Percentiles rank a stretch among this genome's conserved stretches.
Evolutionary conservation across 2,329 filamentous ascomycete species (phyloP).

Genomic region (Cladosporium cucumerinum): DNA sequence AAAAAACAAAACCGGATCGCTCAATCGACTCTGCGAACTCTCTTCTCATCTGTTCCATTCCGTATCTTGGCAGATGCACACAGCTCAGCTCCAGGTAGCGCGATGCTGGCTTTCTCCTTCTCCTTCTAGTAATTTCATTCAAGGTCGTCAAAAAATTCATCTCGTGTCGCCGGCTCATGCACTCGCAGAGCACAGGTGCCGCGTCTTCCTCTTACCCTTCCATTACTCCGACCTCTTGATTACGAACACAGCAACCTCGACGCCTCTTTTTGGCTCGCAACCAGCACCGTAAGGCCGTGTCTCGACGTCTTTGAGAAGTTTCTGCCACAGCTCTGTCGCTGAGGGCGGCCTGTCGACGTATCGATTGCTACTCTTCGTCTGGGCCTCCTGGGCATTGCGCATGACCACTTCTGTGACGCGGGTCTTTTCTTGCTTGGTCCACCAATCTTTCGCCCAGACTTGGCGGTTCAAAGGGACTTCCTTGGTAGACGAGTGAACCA

Average conservation of each 20-base stretch:
- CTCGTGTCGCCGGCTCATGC: neutral
- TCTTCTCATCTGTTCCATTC: neutral
- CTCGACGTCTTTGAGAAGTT: conserved; percentile 58
- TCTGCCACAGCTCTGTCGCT: conserved; percentile 55
- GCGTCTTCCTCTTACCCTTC: neutral
- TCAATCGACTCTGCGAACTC: neutral
- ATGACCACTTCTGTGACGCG: conserved; percentile 53
- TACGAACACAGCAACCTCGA: conserved; percentile 49
- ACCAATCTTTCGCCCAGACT: conserved; percentile 60
- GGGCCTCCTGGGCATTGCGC: conserved; percentile 44
- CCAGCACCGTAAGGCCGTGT: conserved; percentile 47
- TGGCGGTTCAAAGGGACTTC: conserved; percentile 50
- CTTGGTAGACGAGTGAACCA: conserved; percentile 51
- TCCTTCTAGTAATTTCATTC: neutral
- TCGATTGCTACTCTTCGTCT: conserved; percentile 37
- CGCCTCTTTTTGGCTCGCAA: conserved; percentile 43
- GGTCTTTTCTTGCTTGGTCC: conserved; percentile 61
- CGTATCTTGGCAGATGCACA: neutral
- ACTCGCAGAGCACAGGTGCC: neutral
- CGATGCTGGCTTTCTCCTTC: neutral
- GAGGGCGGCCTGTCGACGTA: conserved; percentile 35
- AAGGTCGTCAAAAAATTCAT: neutral
- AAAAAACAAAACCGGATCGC: neutral
- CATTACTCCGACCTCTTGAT: conserved; percentile 35
- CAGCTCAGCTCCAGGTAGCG: neutral